Percentiles rank a stretch among this genome's conserved stretches.
Conservation (phyloP, 371 early-diverging fungal species). For the Smittium mucronatum region DNA sequence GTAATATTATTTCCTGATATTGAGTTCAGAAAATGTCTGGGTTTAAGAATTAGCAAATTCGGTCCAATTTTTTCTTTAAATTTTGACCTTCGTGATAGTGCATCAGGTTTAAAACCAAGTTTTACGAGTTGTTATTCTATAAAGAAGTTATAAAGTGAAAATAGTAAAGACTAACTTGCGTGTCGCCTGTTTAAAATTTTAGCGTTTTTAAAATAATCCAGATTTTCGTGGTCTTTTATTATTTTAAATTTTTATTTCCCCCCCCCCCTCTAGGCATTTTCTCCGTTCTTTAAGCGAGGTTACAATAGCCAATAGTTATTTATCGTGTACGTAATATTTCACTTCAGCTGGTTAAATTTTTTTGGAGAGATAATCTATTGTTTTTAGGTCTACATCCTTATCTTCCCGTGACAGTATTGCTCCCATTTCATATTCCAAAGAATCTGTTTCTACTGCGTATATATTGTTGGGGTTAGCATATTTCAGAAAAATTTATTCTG, state of each 20-base stretch:
- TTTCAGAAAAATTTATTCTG: neutral
- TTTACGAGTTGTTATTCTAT: constrained; percentile 9
- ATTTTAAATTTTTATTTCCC: neutral
- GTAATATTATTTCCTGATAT: neutral
- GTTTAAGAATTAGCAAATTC: neutral
- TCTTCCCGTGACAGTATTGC: neutral
- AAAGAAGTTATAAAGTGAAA: constrained; percentile 11
- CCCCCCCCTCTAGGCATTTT: constrained; percentile 4
- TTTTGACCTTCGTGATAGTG: constrained; percentile 11
- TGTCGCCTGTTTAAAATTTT: constrained; percentile 4
- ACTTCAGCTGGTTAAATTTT: constrained; percentile 4
- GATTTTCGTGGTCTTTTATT: constrained; percentile 6
- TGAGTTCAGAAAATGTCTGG: constrained; percentile 2
- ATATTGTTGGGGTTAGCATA: neutral
- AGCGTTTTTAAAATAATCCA: constrained; percentile 8
- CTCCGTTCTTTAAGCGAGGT: constrained; percentile 9
- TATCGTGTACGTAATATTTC: constrained; percentile 2
- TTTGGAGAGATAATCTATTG: neutral
- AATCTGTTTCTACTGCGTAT: constrained; percentile 9
- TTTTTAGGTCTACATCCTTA: constrained; percentile 2
- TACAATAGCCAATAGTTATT: constrained; percentile 6
- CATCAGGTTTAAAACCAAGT: constrained; percentile 11
- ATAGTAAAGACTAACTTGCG: constrained; percentile 5
- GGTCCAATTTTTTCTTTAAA: neutral
- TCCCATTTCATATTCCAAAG: constrained; percentile 7